Evolutionary conservation across 768 basidiomycete genomes (phyloP).

Genomic region (Xerocomellus dryophilus): DNA sequence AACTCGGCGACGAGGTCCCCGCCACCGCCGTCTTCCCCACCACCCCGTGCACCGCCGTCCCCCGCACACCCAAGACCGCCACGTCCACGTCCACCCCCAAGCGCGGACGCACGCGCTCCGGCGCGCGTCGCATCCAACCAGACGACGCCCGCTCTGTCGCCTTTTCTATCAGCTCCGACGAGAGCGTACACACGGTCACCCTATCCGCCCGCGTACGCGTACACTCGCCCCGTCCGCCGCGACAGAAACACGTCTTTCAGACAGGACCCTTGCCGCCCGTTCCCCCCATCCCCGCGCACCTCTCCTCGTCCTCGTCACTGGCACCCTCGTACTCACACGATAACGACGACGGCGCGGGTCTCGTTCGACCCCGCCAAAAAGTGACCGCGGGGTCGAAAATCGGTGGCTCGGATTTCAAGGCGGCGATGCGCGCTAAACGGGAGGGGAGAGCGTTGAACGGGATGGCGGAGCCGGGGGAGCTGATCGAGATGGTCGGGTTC

Average conservation of each 20-base stretch:
- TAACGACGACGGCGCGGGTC: conserved; percentile 11
- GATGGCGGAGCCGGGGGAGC: conserved; percentile 15
- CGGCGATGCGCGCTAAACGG: conserved; percentile 26
- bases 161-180: conserved; percentile 29
- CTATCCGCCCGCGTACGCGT: conserved; percentile 17
- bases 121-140: conserved; percentile 1
- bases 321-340: not conserved
- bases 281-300: conserved; percentile 20
- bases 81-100: not conserved
- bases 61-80: conserved; percentile 4
- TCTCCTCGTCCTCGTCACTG: not conserved
- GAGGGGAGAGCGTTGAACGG: conserved; percentile 13
- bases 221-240: conserved; percentile 12
- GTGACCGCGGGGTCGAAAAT: conserved; percentile 24
- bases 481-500: conserved; percentile 33
- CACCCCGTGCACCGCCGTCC: conserved; percentile 6
- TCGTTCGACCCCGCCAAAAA: conserved; percentile 22
- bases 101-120: conserved; percentile 3
- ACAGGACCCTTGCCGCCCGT: conserved; percentile 28
- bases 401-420: conserved; percentile 30
- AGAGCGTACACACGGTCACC: conserved; percentile 24
- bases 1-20: conserved; percentile 63
- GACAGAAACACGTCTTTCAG: conserved; percentile 11
- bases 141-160: conserved; percentile 23
- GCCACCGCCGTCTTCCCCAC: conserved; percentile 56